phyloP scores from a whole-genome alignment of 2,329 filamentous ascomycete genomes.

The Fusarium sp. region DNA sequence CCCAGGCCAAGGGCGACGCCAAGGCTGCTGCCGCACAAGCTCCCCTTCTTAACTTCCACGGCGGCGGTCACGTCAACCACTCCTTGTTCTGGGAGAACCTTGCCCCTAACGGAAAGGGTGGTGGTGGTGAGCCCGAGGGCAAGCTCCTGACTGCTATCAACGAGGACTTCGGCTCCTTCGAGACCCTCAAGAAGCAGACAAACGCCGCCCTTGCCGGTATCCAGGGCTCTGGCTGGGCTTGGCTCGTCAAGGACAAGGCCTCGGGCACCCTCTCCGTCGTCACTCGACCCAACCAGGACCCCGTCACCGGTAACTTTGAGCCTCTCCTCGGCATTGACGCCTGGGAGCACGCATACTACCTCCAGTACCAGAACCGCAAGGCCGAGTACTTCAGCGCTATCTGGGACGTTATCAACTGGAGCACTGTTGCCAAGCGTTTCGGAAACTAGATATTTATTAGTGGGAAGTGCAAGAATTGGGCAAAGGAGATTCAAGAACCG shows the following conservation, averaged over 20 bases:
- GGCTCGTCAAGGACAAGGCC: constrained; percentile 82
- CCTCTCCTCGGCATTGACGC: constrained; percentile 93
- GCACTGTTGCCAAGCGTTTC: constrained; percentile 86
- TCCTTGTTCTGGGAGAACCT: constrained; percentile 90
- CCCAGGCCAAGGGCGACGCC: constrained; percentile 74
- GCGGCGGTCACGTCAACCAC: constrained; percentile 90
- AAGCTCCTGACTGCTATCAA: constrained; percentile 77
- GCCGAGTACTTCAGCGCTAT: constrained; percentile 94
- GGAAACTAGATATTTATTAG: constrained; percentile 46
- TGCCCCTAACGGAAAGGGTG: constrained; percentile 74
- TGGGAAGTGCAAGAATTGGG: not conserved
- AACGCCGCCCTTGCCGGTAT: constrained; percentile 80
- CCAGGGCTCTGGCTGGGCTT: constrained; percentile 92
- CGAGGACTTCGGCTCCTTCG: constrained; percentile 77
- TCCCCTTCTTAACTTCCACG: constrained; percentile 82
- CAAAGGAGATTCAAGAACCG: not conserved
- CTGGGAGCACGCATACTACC: constrained; percentile 97
- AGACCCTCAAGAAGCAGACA: constrained; percentile 77
- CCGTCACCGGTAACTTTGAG: constrained; percentile 85
- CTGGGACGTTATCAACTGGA: constrained; percentile 98
- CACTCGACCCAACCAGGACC: constrained; percentile 89
- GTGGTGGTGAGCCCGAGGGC: constrained; percentile 73
- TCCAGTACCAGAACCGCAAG: constrained; percentile 98
- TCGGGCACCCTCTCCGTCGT: constrained; percentile 75
- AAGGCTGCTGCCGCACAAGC: constrained; percentile 66